These are phyloP conservation scores for Oxyria digyna DNA, from an alignment of 148 eudicot genomes.

Conservation along the genomic window DNA sequence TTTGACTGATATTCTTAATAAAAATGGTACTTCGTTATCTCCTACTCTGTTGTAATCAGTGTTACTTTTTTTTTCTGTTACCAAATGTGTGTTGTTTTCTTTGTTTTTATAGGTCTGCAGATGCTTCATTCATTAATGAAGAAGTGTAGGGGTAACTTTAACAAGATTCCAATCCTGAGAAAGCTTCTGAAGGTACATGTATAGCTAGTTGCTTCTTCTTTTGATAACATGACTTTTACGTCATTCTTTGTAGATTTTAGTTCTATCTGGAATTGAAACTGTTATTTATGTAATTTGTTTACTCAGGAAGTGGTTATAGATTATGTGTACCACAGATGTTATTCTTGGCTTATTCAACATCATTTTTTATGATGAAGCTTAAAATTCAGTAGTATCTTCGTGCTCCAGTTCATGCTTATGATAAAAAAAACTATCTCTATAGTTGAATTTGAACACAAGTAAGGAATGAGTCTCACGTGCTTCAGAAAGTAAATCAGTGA, in stretches of 20 bases:
- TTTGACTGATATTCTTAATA: constrained; percentile 67
- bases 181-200: constrained; percentile 77
- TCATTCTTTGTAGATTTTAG: neutral
- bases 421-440: neutral
- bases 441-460: neutral
- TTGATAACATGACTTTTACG: neutral
- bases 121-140: constrained; percentile 93
- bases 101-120: constrained; percentile 58
- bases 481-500: too few species aligned
- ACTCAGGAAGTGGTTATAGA: neutral
- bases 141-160: constrained; percentile 59
- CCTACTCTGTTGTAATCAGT: neutral
- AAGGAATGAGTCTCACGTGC: neutral
- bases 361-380: neutral
- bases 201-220: constrained; percentile 2
- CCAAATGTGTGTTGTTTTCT: neutral
- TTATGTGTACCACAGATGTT: neutral
- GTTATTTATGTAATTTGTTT: neutral
- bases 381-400: neutral
- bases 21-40: constrained; percentile 47
- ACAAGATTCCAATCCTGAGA: constrained; percentile 74
- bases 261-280: neutral
- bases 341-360: neutral
- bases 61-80: neutral
- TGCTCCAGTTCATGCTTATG: neutral